Base-by-base conservation (phyloP, 2,329 filamentous ascomycete genomes). In the Verticillium nubilum region DNA sequence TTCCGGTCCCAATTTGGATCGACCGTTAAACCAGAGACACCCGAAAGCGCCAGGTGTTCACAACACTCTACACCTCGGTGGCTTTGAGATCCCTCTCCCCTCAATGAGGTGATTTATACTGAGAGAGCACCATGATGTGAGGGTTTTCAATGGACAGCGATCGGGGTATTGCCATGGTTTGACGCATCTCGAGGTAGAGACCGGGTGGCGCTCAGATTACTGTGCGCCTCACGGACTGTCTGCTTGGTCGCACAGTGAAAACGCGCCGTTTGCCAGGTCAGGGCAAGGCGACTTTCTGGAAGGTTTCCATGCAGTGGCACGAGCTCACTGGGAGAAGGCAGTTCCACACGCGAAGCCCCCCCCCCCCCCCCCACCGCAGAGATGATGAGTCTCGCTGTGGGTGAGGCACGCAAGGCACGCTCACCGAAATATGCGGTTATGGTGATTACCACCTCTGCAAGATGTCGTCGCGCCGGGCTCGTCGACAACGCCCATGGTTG, bases 281-380 rank as follows among this genome's bases (percentile, higher is more conserved):
- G 37, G 37, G 9, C 9, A 19, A 47, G 54, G 12, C 19, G 31
- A 6, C 17, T 47, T 56, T 56, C 54, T 56, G 54, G 54, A 56
- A 56, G 35, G 13, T 15, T 56, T 56, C 54, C 54, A 56, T 56
- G 54, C 35, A 42, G 54, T 56, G 54, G 54, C 26, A 56, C 54
- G 37, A 47, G 37, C 37, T 47, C 37, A 47, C 37, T 19, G 37
- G 37, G 19, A 47, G 37, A 12, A 47, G 37, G 5, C n/a, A 47
- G 37, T 9, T 25, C n/a, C 37, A 23, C 37, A 12, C 37, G 13
- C 7, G n/a, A 23, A 5, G 33, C 13, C 33, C 37, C 37, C n/a
- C n/a, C n/a, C n/a, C n/a, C n/a, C n/a, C n/a, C n/a, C n/a, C n/a
- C n/a, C n/a, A n/a, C n/a, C n/a, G n/a, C 15, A 17, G 15, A 13